phyloP scores from a whole-genome alignment of 179 eudicot genomes.

The Kewa caespitosa region DNA sequence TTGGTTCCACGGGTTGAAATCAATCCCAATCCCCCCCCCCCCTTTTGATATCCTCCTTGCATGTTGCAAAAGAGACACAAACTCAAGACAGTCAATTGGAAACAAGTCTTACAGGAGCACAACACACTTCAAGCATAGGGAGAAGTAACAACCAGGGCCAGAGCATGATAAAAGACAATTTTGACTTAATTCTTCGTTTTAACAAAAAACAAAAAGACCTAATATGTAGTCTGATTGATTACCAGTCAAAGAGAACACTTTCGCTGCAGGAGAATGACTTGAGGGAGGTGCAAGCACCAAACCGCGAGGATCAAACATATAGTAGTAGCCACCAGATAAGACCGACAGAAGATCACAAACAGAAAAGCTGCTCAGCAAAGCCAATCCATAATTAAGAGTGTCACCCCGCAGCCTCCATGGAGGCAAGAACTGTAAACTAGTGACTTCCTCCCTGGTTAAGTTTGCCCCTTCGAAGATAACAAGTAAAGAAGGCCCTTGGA shows the following conservation, averaged over 20 bases:
- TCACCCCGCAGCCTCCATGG: slow-evolving; percentile 94
- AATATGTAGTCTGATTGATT: too few relatives aligned
- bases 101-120: slow-evolving; percentile 6
- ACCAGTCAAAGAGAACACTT: slow-evolving; percentile 87
- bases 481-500: slow-evolving; percentile 92
- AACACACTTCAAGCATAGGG: background rate
- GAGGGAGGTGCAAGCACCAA: slow-evolving; percentile 70
- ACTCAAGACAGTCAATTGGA: background rate
- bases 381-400: slow-evolving; percentile 87
- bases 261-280: slow-evolving; percentile 74
- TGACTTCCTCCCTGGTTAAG: slow-evolving; percentile 88
- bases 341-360: slow-evolving; percentile 85
- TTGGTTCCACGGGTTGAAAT: too few relatives aligned
- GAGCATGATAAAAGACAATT: slow-evolving; percentile 13
- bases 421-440: slow-evolving; percentile 88
- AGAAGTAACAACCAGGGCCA: slow-evolving; percentile 5
- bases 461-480: slow-evolving; percentile 82
- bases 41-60: background rate
- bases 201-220: too few relatives aligned
- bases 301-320: slow-evolving; percentile 94
- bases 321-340: slow-evolving; percentile 80
- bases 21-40: too few relatives aligned
- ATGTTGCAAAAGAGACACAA: background rate
- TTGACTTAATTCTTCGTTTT: too few relatives aligned
- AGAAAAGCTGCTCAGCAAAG: slow-evolving; percentile 74